Conservation (phyloP, 805 yeast species). For the Tetrapisispora pingtungensis region DNA sequence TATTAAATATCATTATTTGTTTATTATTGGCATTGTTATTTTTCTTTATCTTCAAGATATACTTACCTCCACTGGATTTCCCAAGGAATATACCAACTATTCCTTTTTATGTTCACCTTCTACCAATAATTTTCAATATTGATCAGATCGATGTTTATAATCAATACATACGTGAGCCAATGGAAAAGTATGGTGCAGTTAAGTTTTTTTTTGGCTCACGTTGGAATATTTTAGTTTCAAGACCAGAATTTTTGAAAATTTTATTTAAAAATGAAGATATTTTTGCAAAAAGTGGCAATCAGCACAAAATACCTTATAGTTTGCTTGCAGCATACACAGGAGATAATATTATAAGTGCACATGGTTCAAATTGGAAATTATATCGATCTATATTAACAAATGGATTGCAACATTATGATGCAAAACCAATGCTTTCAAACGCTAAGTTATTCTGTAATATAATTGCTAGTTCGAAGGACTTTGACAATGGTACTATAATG, state of each 20-base stretch:
- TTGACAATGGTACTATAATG: background rate
- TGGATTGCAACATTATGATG: conserved; percentile 42
- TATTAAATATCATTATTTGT: no score
- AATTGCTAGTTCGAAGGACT: conserved; percentile 5
- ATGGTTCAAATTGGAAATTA: conserved; percentile 41
- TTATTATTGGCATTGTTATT: background rate
- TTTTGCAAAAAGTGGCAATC: conserved; percentile 52
- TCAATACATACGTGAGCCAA: conserved; percentile 33
- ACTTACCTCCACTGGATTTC: conserved; percentile 40
- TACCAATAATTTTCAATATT: conserved; percentile 34
- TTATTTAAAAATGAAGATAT: conserved; percentile 40
- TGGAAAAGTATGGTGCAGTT: conserved; percentile 47
- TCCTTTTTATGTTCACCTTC: conserved; percentile 49
- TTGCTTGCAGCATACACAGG: conserved; percentile 48
- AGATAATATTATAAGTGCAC: conserved; percentile 51
- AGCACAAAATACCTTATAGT: conserved; percentile 45
- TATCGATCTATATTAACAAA: conserved; percentile 38
- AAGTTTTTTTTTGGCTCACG: conserved; percentile 50
- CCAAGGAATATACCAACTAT: conserved; percentile 48
- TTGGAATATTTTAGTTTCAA: conserved; percentile 48
- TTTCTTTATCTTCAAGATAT: conserved; percentile 8
- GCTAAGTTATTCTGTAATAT: conserved; percentile 27
- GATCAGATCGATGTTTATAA: conserved; percentile 43
- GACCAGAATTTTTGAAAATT: conserved; percentile 37
- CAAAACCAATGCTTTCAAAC: conserved; percentile 32